Base-by-base conservation (phyloP, 2,329 filamentous ascomycete species). In the Alternaria triticimaculans region DNA sequence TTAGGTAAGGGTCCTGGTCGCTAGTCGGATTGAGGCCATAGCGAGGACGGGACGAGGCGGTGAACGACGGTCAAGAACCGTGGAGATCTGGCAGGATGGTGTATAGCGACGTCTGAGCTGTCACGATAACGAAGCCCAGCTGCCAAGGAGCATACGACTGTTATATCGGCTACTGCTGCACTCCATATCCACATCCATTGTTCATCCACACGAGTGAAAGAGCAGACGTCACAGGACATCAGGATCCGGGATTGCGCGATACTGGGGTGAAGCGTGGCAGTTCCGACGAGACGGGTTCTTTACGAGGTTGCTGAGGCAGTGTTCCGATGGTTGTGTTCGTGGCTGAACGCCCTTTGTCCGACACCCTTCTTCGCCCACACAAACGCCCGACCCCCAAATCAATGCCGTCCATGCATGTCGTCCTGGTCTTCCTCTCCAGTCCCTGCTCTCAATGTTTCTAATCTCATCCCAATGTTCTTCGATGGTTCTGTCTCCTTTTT, bases 261-360 rank as follows among this genome's bases (percentile, higher is more conserved):
- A 64, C 58, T 48, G 62, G 60, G 48, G 56, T 51, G 56, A 49
- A 59, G 58, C 44, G 48, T 37, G 20, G 43, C 58, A 41, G 60
- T 49, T 49, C 57, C 59, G 66, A 54, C 60, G 56, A 63, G 62
- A 51, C 60, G 60, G 56, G 49, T 61, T 68, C 50, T 59, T 58
- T 53, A 67, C 62, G 56, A 63, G 26, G 64, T 55, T 50, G 62
- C 56, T 55, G 49, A 49, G 43, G 59, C 15, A 59, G 60, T 62
- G 64, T 63, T 63, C 60, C 58, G 55, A 46, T 48, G 26, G 33
- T 45, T 45, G 50, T 58, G 58, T 46, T 62, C 63, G 58, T 59
- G 66, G 46, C 48, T 30, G 33, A 55, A 60, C 58, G 44, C 50
- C 56, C 62, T 67, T 62, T 50, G 5, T 55, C 62, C 37, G 50